Evolutionary conservation across 2,329 filamentous ascomycete genomes (phyloP).

Genomic region (Paecilomyces formosus): DNA sequence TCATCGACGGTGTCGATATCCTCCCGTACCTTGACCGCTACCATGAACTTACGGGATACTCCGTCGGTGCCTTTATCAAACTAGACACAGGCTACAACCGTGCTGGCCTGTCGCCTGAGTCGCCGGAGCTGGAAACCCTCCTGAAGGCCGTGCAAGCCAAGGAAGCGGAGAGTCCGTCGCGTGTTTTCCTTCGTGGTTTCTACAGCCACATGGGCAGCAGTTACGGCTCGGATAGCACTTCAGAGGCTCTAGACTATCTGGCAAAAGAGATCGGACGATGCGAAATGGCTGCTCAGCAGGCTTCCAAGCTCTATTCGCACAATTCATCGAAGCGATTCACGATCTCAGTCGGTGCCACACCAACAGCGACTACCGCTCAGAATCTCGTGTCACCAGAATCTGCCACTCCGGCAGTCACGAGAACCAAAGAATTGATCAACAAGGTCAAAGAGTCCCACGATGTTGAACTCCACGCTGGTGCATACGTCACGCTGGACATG

Average conservation of each 20-base stretch:
- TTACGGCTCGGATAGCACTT: conserved; percentile 51
- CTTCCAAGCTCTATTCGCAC: conserved; percentile 6
- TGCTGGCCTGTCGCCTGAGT: conserved; percentile 54
- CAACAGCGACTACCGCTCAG: conserved; percentile 60
- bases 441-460: conserved; percentile 17
- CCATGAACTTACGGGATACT: conserved; percentile 34
- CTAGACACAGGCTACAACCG: conserved; percentile 65
- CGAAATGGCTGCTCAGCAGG: conserved; percentile 15
- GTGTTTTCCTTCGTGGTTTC: conserved; percentile 49
- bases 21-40: conserved; percentile 43
- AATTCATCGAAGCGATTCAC: conserved; percentile 28
- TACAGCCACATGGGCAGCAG: conserved; percentile 68
- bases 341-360: conserved; percentile 67
- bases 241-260: conserved; percentile 53
- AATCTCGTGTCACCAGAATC: conserved; percentile 40
- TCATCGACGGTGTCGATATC: conserved; percentile 61
- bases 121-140: conserved; percentile 21
- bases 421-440: conserved; percentile 1
- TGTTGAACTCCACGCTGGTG: conserved; percentile 66
- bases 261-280: conserved; percentile 51
- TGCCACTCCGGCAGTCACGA: not conserved
- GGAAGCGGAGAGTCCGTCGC: conserved; percentile 12
- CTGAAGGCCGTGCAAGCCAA: conserved; percentile 13
- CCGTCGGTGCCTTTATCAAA: conserved; percentile 58
- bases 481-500: conserved; percentile 67